Evolutionary conservation across 2,329 filamentous ascomycete genomes (phyloP).

Genomic region (Aspergillus pseudoglaucus): DNA sequence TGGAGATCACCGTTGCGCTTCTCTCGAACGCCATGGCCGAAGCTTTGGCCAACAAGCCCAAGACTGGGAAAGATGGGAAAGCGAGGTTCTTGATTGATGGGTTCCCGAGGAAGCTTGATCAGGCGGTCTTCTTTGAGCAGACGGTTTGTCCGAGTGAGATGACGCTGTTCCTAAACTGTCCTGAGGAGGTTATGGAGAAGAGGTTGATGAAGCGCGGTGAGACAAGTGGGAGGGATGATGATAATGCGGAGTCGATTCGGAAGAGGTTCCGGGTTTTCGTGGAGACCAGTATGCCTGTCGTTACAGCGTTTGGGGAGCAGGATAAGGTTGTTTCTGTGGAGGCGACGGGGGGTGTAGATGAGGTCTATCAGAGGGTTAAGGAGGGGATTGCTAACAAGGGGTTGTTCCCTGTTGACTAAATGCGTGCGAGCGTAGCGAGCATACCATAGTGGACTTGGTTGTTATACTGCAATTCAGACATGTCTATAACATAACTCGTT

Average conservation of each 20-base stretch:
- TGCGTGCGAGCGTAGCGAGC: too few relatives aligned
- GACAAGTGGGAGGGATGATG: constrained; percentile 84
- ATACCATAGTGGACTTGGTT: too few relatives aligned
- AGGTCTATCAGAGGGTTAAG: constrained; percentile 54
- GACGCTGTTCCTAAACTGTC: constrained; percentile 91
- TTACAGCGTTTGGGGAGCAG: constrained; percentile 72
- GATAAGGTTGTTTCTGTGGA: constrained; percentile 74
- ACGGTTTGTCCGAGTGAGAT: constrained; percentile 75
- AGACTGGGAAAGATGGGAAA: constrained; percentile 39
- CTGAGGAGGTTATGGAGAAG: constrained; percentile 79
- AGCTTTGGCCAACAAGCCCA: constrained; percentile 49
- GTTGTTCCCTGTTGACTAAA: constrained; percentile 7
- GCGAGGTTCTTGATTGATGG: constrained; percentile 72
- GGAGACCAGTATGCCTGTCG: constrained; percentile 96
- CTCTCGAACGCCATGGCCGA: constrained; percentile 88
- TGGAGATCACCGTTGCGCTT: constrained; percentile 92
- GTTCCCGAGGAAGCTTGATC: constrained; percentile 95
- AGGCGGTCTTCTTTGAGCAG: constrained; percentile 89
- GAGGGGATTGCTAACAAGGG: constrained; percentile 42
- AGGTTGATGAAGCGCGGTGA: constrained; percentile 82
- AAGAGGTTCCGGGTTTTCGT: constrained; percentile 94
- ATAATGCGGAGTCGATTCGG: constrained; percentile 91
- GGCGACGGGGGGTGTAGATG: constrained; percentile 62
- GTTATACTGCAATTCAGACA: too few relatives aligned
- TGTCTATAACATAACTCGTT: constrained; percentile 1